Conservation (phyloP, 805 yeast species). For the Cyberlindnera mississippiensis region DNA sequence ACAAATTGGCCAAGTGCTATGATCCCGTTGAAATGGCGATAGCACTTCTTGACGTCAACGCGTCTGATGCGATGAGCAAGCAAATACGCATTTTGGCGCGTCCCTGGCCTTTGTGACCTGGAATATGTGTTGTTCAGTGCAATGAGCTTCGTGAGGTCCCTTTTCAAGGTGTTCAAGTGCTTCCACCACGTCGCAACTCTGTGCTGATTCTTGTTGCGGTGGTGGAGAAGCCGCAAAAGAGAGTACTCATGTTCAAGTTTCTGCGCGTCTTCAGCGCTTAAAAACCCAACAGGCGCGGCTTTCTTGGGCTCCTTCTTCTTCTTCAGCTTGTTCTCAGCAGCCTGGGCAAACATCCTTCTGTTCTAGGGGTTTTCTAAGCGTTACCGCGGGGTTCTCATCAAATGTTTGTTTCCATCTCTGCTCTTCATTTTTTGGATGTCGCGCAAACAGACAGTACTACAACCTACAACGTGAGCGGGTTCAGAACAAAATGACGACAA, state of each 20-base stretch:
- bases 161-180: constrained; percentile 56
- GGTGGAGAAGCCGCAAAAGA: constrained; percentile 59
- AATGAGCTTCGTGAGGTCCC: constrained; percentile 45
- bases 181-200: constrained; percentile 74
- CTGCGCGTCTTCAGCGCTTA: background rate
- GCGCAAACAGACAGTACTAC: too few species aligned
- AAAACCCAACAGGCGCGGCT: background rate
- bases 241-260: constrained; percentile 46
- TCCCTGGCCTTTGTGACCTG: constrained; percentile 12
- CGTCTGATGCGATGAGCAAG: constrained; percentile 29
- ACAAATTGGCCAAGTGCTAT: constrained; percentile 76
- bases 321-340: background rate
- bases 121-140: constrained; percentile 15
- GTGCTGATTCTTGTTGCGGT: constrained; percentile 76
- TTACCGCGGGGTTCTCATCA: too few species aligned
- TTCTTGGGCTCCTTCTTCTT: background rate
- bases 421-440: too few species aligned
- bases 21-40: constrained; percentile 60
- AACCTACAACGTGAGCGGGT: too few species aligned
- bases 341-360: background rate
- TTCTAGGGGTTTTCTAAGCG: too few species aligned
- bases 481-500: too few species aligned
- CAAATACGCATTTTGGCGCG: constrained; percentile 6
- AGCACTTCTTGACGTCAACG: constrained; percentile 44
- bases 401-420: too few species aligned